Percentiles rank a stretch among this genome's conserved stretches.
phyloP scores from a whole-genome alignment of 169 alveolate species.

The Plasmodium cynomolgi region DNA sequence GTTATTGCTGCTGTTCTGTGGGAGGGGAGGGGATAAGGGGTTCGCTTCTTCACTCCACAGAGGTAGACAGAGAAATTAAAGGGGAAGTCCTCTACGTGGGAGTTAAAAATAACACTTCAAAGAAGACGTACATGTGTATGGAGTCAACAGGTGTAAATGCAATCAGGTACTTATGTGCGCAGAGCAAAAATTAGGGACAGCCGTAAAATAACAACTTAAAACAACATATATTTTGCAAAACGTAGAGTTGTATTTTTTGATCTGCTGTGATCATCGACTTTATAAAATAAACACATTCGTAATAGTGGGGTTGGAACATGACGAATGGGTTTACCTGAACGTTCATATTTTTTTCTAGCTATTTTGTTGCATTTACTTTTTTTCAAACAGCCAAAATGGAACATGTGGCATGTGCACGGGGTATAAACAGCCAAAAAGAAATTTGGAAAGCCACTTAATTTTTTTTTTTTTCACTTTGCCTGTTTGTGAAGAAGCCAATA shows the following conservation, averaged over 20 bases:
- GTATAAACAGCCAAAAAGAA: background rate
- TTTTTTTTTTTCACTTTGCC: conserved; percentile 12
- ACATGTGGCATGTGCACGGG: conserved; percentile 11
- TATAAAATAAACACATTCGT: background rate
- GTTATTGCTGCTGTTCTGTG: background rate
- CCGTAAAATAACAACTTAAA: background rate
- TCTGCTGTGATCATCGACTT: background rate
- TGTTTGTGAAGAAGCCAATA: conserved; percentile 30
- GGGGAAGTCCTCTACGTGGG: background rate
- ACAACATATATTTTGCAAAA: background rate
- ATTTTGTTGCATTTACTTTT: background rate
- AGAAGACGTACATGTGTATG: background rate
- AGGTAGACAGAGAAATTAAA: background rate
- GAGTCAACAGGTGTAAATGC: background rate
- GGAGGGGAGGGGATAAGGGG: background rate
- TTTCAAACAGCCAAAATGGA: conserved; percentile 12
- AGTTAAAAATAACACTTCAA: background rate
- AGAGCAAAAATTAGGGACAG: background rate
- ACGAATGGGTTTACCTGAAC: background rate
- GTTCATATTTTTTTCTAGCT: background rate
- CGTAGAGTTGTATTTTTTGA: background rate
- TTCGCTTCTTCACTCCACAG: background rate
- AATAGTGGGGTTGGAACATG: background rate
- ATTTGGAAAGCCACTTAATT: conserved; percentile 2
- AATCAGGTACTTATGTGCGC: background rate